These are phyloP conservation scores for Serendipita sp. DNA, from an alignment of 768 basidiomycete species.

Conservation along the genomic window DNA sequence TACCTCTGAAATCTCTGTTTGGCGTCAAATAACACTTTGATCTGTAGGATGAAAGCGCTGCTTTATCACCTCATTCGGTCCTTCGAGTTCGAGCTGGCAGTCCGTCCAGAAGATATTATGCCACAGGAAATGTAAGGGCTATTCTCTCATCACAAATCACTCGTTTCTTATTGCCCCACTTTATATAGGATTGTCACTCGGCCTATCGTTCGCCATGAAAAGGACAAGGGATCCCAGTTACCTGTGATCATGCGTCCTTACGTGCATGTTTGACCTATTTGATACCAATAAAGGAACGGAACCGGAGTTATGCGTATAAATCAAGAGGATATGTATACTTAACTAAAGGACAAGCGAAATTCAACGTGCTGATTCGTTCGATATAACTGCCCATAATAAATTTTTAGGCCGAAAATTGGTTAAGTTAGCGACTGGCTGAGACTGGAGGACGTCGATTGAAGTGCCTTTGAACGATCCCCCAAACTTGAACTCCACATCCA, in stretches of 20 bases:
- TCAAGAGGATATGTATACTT: too few species aligned
- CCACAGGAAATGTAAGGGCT: neutral
- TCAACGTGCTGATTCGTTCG: too few species aligned
- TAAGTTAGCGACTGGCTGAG: too few species aligned
- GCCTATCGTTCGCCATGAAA: neutral
- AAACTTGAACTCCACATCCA: too few species aligned
- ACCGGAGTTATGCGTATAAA: too few species aligned
- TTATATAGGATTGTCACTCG: constrained; percentile 6
- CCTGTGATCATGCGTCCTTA: neutral
- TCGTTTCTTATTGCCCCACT: neutral
- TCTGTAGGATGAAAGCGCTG: neutral
- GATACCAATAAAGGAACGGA: too few species aligned
- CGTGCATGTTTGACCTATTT: neutral
- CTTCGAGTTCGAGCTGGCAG: neutral
- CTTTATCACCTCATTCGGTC: neutral
- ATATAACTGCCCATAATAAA: too few species aligned
- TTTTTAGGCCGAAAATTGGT: too few species aligned
- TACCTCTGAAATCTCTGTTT: constrained; percentile 13
- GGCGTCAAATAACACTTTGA: neutral
- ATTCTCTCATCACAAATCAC: neutral
- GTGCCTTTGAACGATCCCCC: too few species aligned
- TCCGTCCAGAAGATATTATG: neutral
- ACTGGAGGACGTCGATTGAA: too few species aligned
- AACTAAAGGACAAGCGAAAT: too few species aligned
- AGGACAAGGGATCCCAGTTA: constrained; percentile 5